Evolutionary conservation across 441 rosid species (phyloP), one percentile per base, ranked within the genome.

Genomic region (Pelargonium australe): DNA sequence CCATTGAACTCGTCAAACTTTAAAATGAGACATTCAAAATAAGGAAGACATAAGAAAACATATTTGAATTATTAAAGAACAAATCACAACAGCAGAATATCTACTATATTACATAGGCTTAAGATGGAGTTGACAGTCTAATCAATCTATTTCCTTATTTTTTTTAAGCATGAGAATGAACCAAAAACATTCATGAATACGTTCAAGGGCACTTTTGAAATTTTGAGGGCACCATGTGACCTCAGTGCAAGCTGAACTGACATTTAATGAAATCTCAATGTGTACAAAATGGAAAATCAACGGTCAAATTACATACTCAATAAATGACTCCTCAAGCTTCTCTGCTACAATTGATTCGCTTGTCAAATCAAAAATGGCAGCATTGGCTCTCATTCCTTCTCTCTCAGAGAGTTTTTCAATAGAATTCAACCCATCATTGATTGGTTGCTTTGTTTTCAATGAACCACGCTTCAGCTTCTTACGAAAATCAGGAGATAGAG

Each of bases 301-400:
- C 5, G 13, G 10, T 63, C n/a, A 63, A 63, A 74, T 61, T 55
- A 65, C 91, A 51, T 85, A 95, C 99, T 85, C 93, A 13, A 95
- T 67, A 80, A 95, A 95, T 65, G 97, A 95, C 78, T 95, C 99
- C 75, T 86, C 98, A 70, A 92, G 88, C 75, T 85, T 90, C 72
- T 85, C 78, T 65, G 95, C 92, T 68, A 92, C 40, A 71, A 90
- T 88, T 16, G 86, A 82, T 64, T 89, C 77, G 73, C 82, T 92
- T 51, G 99, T 95, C 84, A 95, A 85, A 81, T 95, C 98, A 77
- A 95, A 57, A 55, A 95, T 83, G 74, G 97, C 97, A 77, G 87
- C 90, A 80, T 85, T 85, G 73, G 87, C 81, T 80, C 85, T 84
- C 84, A 95, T 92, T 70, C 98, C 97, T 31, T 96, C 98, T 77